phyloP scores from a whole-genome alignment of 1,139 yeast species.

The Kurtzmaniella natalensis region DNA sequence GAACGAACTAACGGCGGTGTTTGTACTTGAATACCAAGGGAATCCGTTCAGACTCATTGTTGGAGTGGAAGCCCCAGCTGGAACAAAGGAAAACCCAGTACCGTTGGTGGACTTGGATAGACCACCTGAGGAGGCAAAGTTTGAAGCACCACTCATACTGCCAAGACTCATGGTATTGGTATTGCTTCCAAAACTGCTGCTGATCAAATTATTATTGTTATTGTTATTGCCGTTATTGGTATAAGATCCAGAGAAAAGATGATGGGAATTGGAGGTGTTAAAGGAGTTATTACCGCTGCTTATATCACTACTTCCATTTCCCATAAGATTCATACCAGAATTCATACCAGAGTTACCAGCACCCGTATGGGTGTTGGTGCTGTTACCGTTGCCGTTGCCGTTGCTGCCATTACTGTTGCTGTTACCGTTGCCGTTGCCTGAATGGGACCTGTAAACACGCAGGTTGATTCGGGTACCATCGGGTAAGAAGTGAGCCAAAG shows the following conservation, averaged over 20 bases:
- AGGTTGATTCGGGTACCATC: conserved; percentile 82
- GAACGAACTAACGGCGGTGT: no score
- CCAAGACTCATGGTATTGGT: neutral
- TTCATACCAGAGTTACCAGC: neutral
- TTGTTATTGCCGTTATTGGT: neutral
- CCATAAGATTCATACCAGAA: conserved; percentile 1
- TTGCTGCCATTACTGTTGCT: conserved; percentile 3
- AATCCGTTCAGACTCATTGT: no score
- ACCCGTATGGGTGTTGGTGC: conserved; percentile 12
- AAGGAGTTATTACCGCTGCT: no score
- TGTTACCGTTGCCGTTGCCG: conserved; percentile 7
- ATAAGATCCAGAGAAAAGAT: no score
- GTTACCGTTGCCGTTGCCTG: conserved; percentile 2
- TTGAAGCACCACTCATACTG: neutral
- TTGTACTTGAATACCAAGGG: no score
- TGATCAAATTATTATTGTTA: neutral
- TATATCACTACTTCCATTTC: neutral
- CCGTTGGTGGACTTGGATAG: no score
- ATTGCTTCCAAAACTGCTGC: no score
- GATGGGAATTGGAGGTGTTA: no score
- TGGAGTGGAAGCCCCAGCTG: no score
- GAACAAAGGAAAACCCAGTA: no score
- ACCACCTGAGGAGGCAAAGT: no score
- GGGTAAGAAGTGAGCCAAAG: conserved; percentile 83
- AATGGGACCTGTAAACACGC: conserved; percentile 16